These are phyloP conservation scores for Leccinum griseonigrum DNA, from an alignment of 1,284 basidiomycete species.

Conservation along the genomic window DNA sequence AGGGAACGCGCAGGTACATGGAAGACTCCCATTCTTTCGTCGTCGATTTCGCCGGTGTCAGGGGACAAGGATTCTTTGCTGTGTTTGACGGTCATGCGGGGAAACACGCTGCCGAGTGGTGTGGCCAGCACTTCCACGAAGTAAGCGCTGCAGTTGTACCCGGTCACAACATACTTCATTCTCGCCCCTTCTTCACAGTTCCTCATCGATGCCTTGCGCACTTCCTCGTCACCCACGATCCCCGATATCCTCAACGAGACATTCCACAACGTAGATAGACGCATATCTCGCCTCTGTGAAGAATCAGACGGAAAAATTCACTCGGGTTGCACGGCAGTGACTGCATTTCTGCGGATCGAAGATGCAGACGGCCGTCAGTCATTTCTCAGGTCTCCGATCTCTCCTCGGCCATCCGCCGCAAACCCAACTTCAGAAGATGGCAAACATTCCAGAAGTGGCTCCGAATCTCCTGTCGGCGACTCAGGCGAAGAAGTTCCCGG, in stretches of 20 bases:
- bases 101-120: conserved; percentile 99
- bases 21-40: conserved; percentile 97
- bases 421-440: conserved; percentile 29
- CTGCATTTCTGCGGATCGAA: conserved; percentile 96
- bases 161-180: conserved; percentile 4
- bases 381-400: conserved; percentile 43
- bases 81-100: conserved; percentile 99
- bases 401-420: conserved; percentile 22
- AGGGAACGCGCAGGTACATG: conserved; percentile 91
- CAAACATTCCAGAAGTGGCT: conserved; percentile 22
- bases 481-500: conserved; percentile 36
- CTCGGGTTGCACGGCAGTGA: conserved; percentile 96
- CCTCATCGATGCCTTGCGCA: conserved; percentile 51
- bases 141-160: conserved; percentile 37
- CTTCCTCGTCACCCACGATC: conserved; percentile 55
- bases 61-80: conserved; percentile 96
- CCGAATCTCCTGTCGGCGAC: conserved; percentile 29
- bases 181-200: conserved; percentile 38
- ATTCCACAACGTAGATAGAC: conserved; percentile 88
- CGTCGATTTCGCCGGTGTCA: conserved; percentile 87
- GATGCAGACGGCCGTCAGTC: conserved; percentile 68
- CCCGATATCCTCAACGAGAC: conserved; percentile 92
- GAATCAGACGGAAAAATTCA: conserved; percentile 87
- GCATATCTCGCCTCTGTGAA: conserved; percentile 79
- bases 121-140: conserved; percentile 93